phyloP scores from a whole-genome alignment of 225 moss, liverwort and hornwort genomes.

The Pleurozium schreberi region DNA sequence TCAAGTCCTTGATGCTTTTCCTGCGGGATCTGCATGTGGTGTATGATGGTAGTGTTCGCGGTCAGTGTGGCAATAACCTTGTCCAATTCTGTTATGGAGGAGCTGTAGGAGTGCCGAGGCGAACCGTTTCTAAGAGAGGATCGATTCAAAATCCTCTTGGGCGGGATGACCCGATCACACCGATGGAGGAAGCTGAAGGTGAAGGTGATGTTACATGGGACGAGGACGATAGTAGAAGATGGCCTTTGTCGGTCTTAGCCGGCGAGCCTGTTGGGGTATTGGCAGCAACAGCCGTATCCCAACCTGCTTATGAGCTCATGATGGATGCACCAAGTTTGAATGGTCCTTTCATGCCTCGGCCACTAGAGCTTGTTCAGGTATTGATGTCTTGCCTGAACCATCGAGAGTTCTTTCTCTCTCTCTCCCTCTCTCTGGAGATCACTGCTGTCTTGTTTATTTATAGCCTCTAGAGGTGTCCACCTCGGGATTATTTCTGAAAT shows the following conservation, averaged over 20 bases:
- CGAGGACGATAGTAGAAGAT: conserved; percentile 22
- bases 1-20: conserved; percentile 71
- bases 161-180: background rate
- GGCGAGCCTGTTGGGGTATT: conserved; percentile 88
- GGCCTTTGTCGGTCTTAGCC: conserved; percentile 40
- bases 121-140: background rate
- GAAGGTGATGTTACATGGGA: conserved; percentile 4
- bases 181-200: background rate
- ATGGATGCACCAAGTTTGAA: conserved; percentile 60
- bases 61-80: conserved; percentile 46
- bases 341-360: conserved; percentile 51
- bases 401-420: background rate
- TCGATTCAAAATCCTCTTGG: conserved; percentile 15
- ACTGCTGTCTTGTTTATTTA: background rate
- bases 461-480: background rate
- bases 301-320: conserved; percentile 75
- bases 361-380: conserved; percentile 78
- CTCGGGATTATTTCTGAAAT: background rate
- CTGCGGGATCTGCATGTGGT: conserved; percentile 57
- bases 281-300: conserved; percentile 75
- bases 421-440: background rate
- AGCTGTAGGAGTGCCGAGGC: conserved; percentile 22
- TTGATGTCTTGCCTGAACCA: background rate
- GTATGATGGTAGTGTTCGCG: conserved; percentile 81
- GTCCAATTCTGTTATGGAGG: conserved; percentile 69